A percentile compares a stretch with the other conserved stretches of the same genome.
phyloP scores from a whole-genome alignment of 257 asterid species.

The Solanum chiquidenum region DNA sequence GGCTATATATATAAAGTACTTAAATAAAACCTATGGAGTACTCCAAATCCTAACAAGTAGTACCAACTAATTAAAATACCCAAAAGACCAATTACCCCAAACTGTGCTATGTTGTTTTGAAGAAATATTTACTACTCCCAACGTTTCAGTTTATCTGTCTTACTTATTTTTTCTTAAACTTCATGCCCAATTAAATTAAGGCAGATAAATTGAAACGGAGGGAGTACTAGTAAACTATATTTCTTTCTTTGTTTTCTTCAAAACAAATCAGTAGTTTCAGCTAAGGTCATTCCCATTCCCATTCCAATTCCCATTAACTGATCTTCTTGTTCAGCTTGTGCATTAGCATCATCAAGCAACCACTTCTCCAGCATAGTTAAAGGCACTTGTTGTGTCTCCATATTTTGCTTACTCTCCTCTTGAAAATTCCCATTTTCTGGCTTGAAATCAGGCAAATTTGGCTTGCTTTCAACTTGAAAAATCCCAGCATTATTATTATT shows the following conservation, averaged over 20 bases:
- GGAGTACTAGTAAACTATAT: background rate
- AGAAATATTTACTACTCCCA: background rate
- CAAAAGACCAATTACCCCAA: background rate
- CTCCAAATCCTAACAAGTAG: background rate
- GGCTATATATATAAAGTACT: background rate
- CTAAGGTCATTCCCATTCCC: constrained; percentile 43
- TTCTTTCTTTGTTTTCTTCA: constrained; percentile 16
- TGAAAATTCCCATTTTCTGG: background rate
- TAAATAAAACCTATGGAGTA: background rate
- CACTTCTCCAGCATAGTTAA: constrained; percentile 67
- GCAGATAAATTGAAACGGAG: background rate
- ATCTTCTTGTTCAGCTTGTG: constrained; percentile 44
- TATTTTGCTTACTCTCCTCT: background rate
- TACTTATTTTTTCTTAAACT: background rate
- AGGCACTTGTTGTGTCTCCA: constrained; percentile 38
- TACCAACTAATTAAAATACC: background rate
- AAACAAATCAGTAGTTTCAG: constrained; percentile 70
- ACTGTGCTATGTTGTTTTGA: background rate
- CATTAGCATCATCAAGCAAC: constrained; percentile 60
- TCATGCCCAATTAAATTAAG: background rate
- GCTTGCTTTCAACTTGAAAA: constrained; percentile 16
- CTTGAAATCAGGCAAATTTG: background rate
- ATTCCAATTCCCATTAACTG: constrained; percentile 16
- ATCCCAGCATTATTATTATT: background rate
- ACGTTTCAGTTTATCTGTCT: background rate